Base-by-base conservation (phyloP, 768 basidiomycete genomes). In the Sporobolomyces roseus region DNA sequence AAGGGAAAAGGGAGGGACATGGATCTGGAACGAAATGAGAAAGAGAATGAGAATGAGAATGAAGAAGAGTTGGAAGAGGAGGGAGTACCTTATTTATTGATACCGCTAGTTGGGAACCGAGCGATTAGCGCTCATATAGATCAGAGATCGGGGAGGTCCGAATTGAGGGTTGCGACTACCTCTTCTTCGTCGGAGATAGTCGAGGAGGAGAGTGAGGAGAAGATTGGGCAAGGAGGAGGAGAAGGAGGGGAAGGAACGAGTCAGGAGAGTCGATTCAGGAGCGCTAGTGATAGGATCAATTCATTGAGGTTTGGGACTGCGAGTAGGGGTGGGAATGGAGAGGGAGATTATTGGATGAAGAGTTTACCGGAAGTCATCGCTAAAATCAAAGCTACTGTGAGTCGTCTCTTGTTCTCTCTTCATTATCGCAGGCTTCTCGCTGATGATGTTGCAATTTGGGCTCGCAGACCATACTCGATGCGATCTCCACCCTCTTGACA, bases 391-490 rank as follows among this genome's bases (percentile, higher is more conserved):
- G 59, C 63, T 0, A 56, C 58, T 7, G 63, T 62, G 45, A 32
- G 70, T 52, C n/a, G n/a, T 8, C 19, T 23, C 36, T 21, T 25
- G 12, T 41, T 51, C 43, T 45, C 27, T n/a, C 27, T 29, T 23
- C 63, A 21, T 35, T 56, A 35, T 6, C 49, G 23, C 33, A 6
- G 16, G 19, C 10, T 25, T 27, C 36, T 21, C 23, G 3, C 16
- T 17, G 41, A 35, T 21, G n/a, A 46, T 3, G 17, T 43, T 30
- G 9, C n/a, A 43, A n/a, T 17, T 14, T 14, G 7, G n/a, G n/a
- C 45, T 12, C 21, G 12, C 65, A 72, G 65, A 69, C 65, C 6
- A 61, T 69, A 30, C 25, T 73, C 12, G 67, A 69, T 65, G 72
- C 69, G 30, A 56, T 73, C 54, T 66, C 66, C 9, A 55, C 52